These are phyloP conservation scores for Acanthochlamys bracteata DNA, from an alignment of 106 monocot species.

Conservation along the genomic window DNA sequence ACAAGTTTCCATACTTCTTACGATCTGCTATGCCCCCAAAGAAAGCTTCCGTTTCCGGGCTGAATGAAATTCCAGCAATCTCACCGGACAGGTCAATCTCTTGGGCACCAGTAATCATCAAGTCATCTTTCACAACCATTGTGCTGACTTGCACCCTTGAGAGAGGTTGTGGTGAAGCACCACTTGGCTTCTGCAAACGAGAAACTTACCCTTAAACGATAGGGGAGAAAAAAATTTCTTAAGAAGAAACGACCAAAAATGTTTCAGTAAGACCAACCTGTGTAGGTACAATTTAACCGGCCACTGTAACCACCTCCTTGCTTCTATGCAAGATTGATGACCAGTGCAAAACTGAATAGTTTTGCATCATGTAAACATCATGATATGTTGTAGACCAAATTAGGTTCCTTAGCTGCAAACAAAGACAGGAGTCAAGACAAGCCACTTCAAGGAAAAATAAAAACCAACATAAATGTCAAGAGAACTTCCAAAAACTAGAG, in stretches of 20 bases:
- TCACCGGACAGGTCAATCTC: constrained; percentile 93
- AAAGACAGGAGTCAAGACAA: constrained; percentile 6
- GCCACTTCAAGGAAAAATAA: neutral
- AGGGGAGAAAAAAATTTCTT: neutral
- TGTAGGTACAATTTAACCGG: constrained; percentile 45
- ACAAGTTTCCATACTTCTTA: constrained; percentile 39
- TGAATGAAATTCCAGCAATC: constrained; percentile 49
- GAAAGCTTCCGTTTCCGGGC: constrained; percentile 43
- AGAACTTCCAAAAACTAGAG: neutral
- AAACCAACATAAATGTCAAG: neutral
- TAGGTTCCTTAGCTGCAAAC: constrained; percentile 76
- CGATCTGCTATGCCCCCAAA: constrained; percentile 50
- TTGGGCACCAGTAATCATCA: constrained; percentile 76
- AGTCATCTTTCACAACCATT: constrained; percentile 56
- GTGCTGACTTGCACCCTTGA: constrained; percentile 73
- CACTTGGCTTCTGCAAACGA: constrained; percentile 30
- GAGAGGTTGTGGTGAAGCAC: constrained; percentile 23
- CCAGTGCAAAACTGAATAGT: constrained; percentile 77
- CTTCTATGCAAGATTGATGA: constrained; percentile 47
- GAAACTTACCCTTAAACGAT: neutral
- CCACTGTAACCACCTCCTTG: constrained; percentile 67
- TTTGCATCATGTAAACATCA: constrained; percentile 63
- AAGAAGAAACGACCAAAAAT: neutral
- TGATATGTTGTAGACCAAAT: constrained; percentile 93
- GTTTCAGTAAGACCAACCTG: constrained; percentile 19